A percentile compares a stretch with the other conserved stretches of the same genome.
Conservation (phyloP, 768 basidiomycete species). For the Hericium rajendrae region DNA sequence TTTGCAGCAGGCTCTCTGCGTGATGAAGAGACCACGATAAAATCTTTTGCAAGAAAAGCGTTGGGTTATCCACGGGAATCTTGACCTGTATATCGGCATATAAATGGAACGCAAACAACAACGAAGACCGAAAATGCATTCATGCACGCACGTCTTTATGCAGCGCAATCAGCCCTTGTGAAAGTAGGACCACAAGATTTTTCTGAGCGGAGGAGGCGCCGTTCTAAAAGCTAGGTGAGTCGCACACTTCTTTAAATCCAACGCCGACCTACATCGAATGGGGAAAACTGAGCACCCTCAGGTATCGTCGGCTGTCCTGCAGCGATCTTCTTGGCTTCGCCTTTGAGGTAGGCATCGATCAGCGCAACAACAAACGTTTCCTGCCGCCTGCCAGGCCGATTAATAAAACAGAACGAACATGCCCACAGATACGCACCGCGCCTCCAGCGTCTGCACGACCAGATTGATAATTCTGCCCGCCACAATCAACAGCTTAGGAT, state of each 20-base stretch:
- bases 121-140: not conserved
- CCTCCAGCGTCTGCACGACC: constrained; percentile 52
- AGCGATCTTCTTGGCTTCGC: constrained; percentile 41
- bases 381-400: constrained; percentile 44
- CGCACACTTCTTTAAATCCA: no score
- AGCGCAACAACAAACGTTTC: constrained; percentile 40
- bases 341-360: constrained; percentile 46
- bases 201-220: constrained; percentile 39
- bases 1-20: constrained; percentile 40
- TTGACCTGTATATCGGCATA: constrained; percentile 31
- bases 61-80: constrained; percentile 39
- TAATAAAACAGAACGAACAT: not conserved
- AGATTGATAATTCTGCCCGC: constrained; percentile 59
- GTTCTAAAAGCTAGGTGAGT: constrained; percentile 23
- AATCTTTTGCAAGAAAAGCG: constrained; percentile 41
- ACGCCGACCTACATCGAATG: constrained; percentile 39
- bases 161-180: constrained; percentile 55
- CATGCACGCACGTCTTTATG: constrained; percentile 45
- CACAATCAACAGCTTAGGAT: constrained; percentile 47
- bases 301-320: constrained; percentile 47
- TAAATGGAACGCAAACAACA: not conserved
- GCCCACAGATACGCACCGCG: constrained; percentile 43
- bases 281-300: constrained; percentile 28
- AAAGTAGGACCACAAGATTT: constrained; percentile 57
- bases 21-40: constrained; percentile 49